Base-by-base conservation (phyloP, 1,284 basidiomycete species). In the Somion occarium region DNA sequence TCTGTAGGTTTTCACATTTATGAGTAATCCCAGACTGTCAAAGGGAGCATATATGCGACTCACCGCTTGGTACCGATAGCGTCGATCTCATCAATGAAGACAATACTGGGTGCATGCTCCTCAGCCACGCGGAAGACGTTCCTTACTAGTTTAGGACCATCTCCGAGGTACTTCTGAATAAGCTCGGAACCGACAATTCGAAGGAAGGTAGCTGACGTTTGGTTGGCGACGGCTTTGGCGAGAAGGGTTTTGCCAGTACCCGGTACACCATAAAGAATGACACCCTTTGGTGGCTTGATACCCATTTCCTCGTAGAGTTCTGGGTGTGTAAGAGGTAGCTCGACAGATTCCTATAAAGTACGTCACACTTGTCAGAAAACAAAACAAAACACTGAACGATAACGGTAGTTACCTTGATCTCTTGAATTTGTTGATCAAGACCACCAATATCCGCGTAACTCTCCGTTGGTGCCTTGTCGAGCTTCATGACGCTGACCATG, bases 301-400 rank as follows among this genome's bases (percentile, higher is more conserved):
- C 97, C 97, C 97, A 99, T 98, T 75, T 99, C 96, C 70, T 99
- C 96, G 72, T 99, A 99, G 38, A 99, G 73, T 66, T 99, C 97
- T 7, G 97, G 97, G 68, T 99, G 97, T 15, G 96, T 99, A 44
- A 99, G 79, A 0, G 97, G 97, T 45, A 99, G 79, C 69, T 99
- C 97, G 54, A 99, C 96, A 22, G 96, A 93, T 86, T 99, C 96
- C 88, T 93, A 56, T 3, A 38, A 12, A 12, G 51, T 48, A 20
- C 50, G 43, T 62, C 22, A 52, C 49, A 22, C 19, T 15, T n/a
- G 15, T 9, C 11, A 39, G 38, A 46, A 12, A 9, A 13, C 23
- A 12, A n/a, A 18, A 48, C 34, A 5, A 34, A 37, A 13, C 34
- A 15, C 24, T 20, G 42, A 38, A 2, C 64, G 72, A n/a, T 49